Evolutionary conservation across 1,284 basidiomycete species (phyloP).

Genomic region (Leccinum insigne): DNA sequence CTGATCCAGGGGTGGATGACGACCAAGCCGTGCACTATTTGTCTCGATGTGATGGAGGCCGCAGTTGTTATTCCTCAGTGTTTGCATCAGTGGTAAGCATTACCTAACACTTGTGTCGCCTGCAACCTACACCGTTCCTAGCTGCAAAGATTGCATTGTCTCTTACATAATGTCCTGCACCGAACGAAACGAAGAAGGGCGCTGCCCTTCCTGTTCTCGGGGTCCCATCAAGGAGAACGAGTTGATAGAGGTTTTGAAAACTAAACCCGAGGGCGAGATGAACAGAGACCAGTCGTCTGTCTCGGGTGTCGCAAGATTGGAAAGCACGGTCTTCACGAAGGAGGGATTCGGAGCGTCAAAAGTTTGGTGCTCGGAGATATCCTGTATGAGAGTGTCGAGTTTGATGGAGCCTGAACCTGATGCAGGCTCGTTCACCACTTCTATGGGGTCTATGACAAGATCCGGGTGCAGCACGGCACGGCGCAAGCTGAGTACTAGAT

Average conservation of each 20-base stretch:
- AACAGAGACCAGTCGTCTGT: constrained; percentile 34
- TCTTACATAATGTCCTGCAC: constrained; percentile 65
- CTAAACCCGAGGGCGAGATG: constrained; percentile 27
- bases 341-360: constrained; percentile 37
- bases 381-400: constrained; percentile 59
- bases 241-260: constrained; percentile 62
- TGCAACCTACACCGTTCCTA: constrained; percentile 30
- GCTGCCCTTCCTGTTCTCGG: constrained; percentile 70
- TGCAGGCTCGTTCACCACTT: constrained; percentile 41
- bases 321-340: constrained; percentile 68
- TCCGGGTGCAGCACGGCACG: constrained; percentile 86
- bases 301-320: constrained; percentile 46
- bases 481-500: constrained; percentile 55
- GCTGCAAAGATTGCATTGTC: constrained; percentile 85
- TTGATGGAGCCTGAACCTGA: constrained; percentile 42
- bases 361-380: constrained; percentile 51
- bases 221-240: constrained; percentile 71
- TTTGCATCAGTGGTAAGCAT: constrained; percentile 70
- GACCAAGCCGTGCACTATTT: constrained; percentile 46
- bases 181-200: constrained; percentile 63
- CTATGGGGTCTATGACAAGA: constrained; percentile 60
- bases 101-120: background rate
- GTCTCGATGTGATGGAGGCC: constrained; percentile 72
- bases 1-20: no score
- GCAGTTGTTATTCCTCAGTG: constrained; percentile 76